Conservation (phyloP, 768 basidiomycete species). For the Zangia roseola region DNA sequence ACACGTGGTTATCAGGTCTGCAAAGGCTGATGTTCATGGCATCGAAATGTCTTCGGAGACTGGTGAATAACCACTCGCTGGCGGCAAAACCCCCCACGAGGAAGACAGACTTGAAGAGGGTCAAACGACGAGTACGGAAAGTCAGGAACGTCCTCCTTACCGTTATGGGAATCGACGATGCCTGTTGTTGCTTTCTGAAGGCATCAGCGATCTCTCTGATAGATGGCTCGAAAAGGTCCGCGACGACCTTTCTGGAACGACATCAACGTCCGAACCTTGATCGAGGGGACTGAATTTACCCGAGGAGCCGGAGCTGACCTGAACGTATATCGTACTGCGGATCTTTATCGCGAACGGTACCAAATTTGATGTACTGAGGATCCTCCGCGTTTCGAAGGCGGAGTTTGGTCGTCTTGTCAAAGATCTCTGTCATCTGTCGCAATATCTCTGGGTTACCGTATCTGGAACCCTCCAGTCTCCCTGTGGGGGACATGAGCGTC, state of each 20-base stretch:
- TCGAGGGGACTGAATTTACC: conserved; percentile 23
- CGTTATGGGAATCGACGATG: conserved; percentile 31
- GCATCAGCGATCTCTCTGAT: conserved; percentile 37
- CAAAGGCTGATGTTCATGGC: conserved; percentile 41
- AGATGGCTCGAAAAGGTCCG: conserved; percentile 44
- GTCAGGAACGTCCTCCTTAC: conserved; percentile 18
- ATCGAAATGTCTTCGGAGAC: conserved; percentile 40
- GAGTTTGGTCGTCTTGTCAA: conserved; percentile 41
- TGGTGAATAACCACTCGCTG: conserved; percentile 46
- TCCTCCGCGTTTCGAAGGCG: conserved; percentile 42
- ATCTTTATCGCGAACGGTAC: conserved; percentile 40
- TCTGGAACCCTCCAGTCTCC: conserved; percentile 30
- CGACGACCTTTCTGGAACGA: conserved; percentile 35
- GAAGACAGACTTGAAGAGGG: conserved; percentile 34
- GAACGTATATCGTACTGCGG: conserved; percentile 36
- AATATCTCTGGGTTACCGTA: conserved; percentile 35
- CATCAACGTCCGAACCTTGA: neutral
- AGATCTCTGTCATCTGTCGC: conserved; percentile 35
- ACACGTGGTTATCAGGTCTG: conserved; percentile 56
- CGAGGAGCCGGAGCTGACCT: conserved; percentile 39
- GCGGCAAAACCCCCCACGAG: conserved; percentile 57
- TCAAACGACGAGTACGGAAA: neutral
- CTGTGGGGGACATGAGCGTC: conserved; percentile 15
- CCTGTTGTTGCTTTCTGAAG: conserved; percentile 32
- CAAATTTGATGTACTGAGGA: conserved; percentile 42